Percentiles rank a stretch among this genome's conserved stretches.
These are phyloP conservation scores for Sarocladium strictum DNA, from an alignment of 2,329 filamentous ascomycete species.

Conservation along the genomic window DNA sequence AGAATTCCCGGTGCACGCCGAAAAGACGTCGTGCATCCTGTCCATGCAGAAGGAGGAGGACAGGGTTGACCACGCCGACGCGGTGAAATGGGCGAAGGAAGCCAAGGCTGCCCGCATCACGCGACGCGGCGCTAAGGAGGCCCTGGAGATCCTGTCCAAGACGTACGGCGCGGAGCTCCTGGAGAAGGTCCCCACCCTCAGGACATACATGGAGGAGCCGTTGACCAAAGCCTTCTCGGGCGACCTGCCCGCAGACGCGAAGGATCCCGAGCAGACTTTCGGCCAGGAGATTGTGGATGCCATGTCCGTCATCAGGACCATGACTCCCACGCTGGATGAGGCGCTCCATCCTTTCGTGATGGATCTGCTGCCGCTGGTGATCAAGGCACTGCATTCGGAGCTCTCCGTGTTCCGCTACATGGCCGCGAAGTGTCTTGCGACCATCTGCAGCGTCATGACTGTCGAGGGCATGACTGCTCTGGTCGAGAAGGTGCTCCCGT, in stretches of 20 bases:
- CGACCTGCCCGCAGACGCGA: slow-evolving; percentile 66
- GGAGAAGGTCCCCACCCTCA: slow-evolving; percentile 77
- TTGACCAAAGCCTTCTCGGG: slow-evolving; percentile 67
- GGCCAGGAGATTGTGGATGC: slow-evolving; percentile 94
- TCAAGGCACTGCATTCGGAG: slow-evolving; percentile 79
- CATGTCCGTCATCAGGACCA: slow-evolving; percentile 83
- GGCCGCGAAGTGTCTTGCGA: slow-evolving; percentile 94
- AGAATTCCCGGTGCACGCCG: slow-evolving; percentile 80
- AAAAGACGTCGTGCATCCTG: slow-evolving; percentile 73
- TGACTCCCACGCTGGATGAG: slow-evolving; percentile 81
- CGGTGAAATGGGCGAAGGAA: slow-evolving; percentile 82
- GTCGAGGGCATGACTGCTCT: slow-evolving; percentile 94
- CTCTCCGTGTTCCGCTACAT: slow-evolving; percentile 93
- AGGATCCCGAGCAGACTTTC: slow-evolving; percentile 65
- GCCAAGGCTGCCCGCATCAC: slow-evolving; percentile 86
- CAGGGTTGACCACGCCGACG: slow-evolving; percentile 84
- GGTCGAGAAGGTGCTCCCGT: slow-evolving; percentile 86
- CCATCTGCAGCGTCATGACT: slow-evolving; percentile 92
- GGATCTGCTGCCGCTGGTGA: slow-evolving; percentile 75
- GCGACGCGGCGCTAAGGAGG: slow-evolving; percentile 87
- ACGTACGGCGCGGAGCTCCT: slow-evolving; percentile 76
- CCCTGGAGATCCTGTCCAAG: slow-evolving; percentile 77
- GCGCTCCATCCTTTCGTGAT: slow-evolving; percentile 76
- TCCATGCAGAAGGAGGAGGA: slow-evolving; percentile 98
- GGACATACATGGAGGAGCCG: slow-evolving; percentile 74